Conservation (phyloP, 169 alveolate species). For the Blepharisma undulans region DNA sequence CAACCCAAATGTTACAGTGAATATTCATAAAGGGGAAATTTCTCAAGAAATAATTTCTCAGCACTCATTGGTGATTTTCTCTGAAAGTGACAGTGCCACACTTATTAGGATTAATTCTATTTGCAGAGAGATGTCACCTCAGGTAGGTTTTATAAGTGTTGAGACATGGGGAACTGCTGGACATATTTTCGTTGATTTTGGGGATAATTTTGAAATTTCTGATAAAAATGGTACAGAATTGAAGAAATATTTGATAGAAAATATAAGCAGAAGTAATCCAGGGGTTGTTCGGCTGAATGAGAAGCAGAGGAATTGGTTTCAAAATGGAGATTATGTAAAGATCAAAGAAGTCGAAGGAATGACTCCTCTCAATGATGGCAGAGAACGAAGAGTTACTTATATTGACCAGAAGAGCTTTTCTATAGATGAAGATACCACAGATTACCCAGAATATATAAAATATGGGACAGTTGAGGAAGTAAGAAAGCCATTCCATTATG, state of each 20-base stretch:
- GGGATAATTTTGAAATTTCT: constrained; percentile 86
- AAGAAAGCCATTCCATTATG: constrained; percentile 84
- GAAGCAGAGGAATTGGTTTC: constrained; percentile 90
- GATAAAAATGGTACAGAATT: not conserved
- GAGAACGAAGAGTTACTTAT: constrained; percentile 85
- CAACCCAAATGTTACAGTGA: constrained; percentile 90
- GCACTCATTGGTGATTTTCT: constrained; percentile 72
- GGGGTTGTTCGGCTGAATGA: constrained; percentile 66
- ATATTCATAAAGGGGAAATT: constrained; percentile 50
- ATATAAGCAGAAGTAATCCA: not conserved
- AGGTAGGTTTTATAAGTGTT: constrained; percentile 55
- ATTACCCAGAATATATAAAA: constrained; percentile 41
- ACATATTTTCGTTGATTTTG: constrained; percentile 96
- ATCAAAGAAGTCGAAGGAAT: constrained; percentile 96
- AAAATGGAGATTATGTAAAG: constrained; percentile 95
- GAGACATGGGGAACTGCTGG: constrained; percentile 93
- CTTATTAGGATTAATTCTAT: constrained; percentile 43
- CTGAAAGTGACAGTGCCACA: constrained; percentile 64
- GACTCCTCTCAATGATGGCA: constrained; percentile 91
- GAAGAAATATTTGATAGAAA: not conserved
- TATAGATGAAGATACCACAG: constrained; percentile 84
- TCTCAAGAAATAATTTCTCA: constrained; percentile 61
- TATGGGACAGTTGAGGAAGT: constrained; percentile 91
- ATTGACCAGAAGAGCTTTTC: constrained; percentile 88
- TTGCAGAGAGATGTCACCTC: constrained; percentile 52